Evolutionary conservation across 2,329 filamentous ascomycete species (phyloP).

Genomic region (Fusarium globosum): DNA sequence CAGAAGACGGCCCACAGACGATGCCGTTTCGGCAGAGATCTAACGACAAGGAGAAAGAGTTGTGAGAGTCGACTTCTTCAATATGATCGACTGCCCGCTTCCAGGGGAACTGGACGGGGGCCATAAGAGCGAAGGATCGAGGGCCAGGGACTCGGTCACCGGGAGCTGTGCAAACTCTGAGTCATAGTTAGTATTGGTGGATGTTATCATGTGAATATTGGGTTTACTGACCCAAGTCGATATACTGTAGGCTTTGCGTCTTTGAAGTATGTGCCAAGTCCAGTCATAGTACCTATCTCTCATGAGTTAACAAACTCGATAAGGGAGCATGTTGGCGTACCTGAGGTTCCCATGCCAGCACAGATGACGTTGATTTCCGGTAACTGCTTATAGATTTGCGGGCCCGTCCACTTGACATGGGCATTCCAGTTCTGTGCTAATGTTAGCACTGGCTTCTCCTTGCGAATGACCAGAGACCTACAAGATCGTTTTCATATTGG

Average conservation of each 20-base stretch:
- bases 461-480: constrained; percentile 10
- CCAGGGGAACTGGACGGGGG: constrained; percentile 68
- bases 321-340: constrained; percentile 49
- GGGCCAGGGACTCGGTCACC: constrained; percentile 70
- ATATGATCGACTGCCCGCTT: constrained; percentile 64
- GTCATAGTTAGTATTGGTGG: neutral
- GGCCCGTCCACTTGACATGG: constrained; percentile 68
- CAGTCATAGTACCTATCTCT: constrained; percentile 56
- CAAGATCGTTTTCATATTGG: constrained; percentile 65
- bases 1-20: constrained; percentile 70
- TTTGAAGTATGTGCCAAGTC: constrained; percentile 63
- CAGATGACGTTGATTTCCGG: constrained; percentile 68
- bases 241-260: constrained; percentile 59
- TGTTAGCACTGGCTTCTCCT: neutral
- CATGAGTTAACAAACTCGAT: neutral
- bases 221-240: constrained; percentile 45
- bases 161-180: constrained; percentile 66
- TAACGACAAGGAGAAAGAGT: constrained; percentile 65
- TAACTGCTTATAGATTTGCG: constrained; percentile 66
- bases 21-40: constrained; percentile 67
- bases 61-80: constrained; percentile 65
- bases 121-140: constrained; percentile 61
- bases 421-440: constrained; percentile 60
- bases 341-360: constrained; percentile 67
- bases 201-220: accelerated